phyloP scores from a whole-genome alignment of 768 basidiomycete species.

The Lactifluus volemus region DNA sequence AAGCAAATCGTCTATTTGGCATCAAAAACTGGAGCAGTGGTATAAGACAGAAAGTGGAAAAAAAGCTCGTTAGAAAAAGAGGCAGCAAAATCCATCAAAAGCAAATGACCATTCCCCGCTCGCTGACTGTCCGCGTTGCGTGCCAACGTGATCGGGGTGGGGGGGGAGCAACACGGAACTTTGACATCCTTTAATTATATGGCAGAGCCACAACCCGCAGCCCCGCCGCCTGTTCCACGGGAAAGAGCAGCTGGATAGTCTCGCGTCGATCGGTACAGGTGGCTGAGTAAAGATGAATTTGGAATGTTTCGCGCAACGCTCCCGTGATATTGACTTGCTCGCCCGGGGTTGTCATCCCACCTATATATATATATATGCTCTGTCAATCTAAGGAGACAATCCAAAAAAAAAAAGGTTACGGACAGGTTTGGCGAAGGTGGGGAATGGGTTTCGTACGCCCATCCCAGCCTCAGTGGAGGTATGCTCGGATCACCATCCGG shows the following conservation, averaged over 20 bases:
- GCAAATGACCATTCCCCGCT: too few species aligned
- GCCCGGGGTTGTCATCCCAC: neutral
- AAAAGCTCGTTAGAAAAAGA: too few species aligned
- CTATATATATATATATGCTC: neutral
- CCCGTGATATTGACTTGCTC: neutral
- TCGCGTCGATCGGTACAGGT: neutral
- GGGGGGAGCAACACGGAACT: neutral
- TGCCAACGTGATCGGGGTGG: too few species aligned
- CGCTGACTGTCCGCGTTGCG: too few species aligned
- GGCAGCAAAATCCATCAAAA: too few species aligned
- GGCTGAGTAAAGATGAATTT: constrained; percentile 2
- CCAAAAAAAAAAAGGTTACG: neutral
- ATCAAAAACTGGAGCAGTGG: too few species aligned
- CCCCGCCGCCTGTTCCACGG: neutral
- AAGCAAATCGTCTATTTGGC: too few species aligned
- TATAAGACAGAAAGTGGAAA: too few species aligned
- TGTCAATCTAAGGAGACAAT: neutral
- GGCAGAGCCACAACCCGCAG: neutral
- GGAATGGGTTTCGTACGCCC: neutral
- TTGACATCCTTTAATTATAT: neutral
- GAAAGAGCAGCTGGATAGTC: neutral
- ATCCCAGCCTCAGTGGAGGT: neutral
- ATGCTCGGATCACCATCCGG: neutral
- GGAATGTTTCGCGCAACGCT: neutral
- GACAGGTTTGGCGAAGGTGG: neutral